These are phyloP conservation scores for Kokia cookei DNA, from an alignment of 441 rosid genomes.

Conservation along the genomic window DNA sequence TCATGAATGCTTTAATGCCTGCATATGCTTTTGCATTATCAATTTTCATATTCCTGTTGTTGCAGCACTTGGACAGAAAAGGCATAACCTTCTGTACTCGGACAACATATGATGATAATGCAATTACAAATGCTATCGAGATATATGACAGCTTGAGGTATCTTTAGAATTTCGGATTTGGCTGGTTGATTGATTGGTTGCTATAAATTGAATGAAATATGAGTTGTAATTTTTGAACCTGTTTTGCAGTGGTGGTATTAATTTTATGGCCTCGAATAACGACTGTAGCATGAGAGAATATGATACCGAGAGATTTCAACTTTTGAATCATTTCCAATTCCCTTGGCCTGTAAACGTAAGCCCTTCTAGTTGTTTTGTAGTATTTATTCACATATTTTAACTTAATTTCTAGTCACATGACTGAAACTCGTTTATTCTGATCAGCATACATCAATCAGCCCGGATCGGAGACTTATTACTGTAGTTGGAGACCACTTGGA, in stretches of 20 bases:
- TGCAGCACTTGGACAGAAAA: constrained; percentile 39
- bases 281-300: constrained; percentile 48
- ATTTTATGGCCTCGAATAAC: constrained; percentile 50
- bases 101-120: constrained; percentile 48
- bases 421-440: background rate
- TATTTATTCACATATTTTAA: background rate
- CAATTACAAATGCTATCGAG: constrained; percentile 63
- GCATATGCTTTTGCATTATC: background rate
- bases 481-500: constrained; percentile 36
- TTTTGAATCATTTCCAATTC: constrained; percentile 36
- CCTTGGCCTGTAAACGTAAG: constrained; percentile 74
- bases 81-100: constrained; percentile 56
- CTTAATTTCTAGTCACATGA: background rate
- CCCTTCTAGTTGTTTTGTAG: background rate
- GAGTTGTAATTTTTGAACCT: background rate
- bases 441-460: constrained; percentile 43
- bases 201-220: background rate
- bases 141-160: constrained; percentile 37
- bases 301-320: constrained; percentile 30
- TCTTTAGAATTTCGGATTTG: background rate
- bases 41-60: background rate
- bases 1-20: no score
- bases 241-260: constrained; percentile 43
- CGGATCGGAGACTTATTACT: constrained; percentile 21
- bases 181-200: no score